A percentile compares a stretch with the other conserved stretches of the same genome.
Conservation (phyloP, 2,329 filamentous ascomycete genomes). For the Fulvia fulva region DNA sequence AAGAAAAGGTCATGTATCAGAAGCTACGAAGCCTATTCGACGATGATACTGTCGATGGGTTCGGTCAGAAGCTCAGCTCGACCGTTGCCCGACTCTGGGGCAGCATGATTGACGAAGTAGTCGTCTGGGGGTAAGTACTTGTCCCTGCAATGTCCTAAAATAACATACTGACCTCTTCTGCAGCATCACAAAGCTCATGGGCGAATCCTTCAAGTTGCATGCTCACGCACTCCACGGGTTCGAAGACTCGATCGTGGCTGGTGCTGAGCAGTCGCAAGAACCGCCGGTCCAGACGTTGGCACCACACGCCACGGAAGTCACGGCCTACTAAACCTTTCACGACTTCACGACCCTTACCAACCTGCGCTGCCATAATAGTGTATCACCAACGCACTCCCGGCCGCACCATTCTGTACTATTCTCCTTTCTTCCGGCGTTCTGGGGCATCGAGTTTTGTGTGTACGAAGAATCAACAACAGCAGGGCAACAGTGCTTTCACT, state of each 20-base stretch:
- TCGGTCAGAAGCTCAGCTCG: slow-evolving; percentile 83
- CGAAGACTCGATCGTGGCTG: slow-evolving; percentile 65
- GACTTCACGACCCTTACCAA: slow-evolving; percentile 20
- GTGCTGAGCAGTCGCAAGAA: slow-evolving; percentile 33
- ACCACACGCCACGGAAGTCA: slow-evolving; percentile 30
- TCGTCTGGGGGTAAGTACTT: slow-evolving; percentile 91
- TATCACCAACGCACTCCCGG: slow-evolving; percentile 18
- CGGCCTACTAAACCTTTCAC: slow-evolving; percentile 29
- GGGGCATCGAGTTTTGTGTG: slow-evolving; percentile 3
- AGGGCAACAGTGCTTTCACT: slow-evolving; percentile 10
- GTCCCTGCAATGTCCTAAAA: background rate
- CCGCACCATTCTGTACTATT: slow-evolving; percentile 8
- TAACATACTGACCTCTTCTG: slow-evolving; percentile 33
- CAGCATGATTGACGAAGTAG: slow-evolving; percentile 96
- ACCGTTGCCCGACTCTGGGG: slow-evolving; percentile 94
- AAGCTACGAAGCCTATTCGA: slow-evolving; percentile 87
- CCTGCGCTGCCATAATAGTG: slow-evolving; percentile 13
- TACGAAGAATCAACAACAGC: slow-evolving; percentile 10
- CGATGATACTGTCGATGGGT: slow-evolving; percentile 79
- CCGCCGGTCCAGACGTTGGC: slow-evolving; percentile 22
- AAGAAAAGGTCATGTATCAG: slow-evolving; percentile 85
- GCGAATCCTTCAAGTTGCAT: slow-evolving; percentile 95
- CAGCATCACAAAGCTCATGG: slow-evolving; percentile 92
- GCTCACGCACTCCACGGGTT: slow-evolving; percentile 92
- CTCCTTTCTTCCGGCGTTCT: slow-evolving; percentile 8